Evolutionary conservation across 2,329 filamentous ascomycete species (phyloP).

Genomic region (Blumeria graminis): DNA sequence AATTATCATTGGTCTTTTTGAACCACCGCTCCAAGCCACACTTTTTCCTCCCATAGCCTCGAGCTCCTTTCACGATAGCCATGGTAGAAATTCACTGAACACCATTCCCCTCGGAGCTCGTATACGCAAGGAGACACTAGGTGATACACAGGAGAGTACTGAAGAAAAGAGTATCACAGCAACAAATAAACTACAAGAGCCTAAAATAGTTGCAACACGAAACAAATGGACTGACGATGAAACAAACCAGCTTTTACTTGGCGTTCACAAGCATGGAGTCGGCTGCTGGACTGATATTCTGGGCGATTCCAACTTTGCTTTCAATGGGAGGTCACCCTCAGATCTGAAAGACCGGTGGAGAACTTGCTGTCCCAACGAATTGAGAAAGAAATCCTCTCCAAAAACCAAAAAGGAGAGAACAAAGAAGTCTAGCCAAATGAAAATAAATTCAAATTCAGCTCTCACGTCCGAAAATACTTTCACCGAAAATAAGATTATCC

Average conservation of each 20-base stretch:
- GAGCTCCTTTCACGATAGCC: conserved; percentile 26
- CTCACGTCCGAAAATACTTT: conserved; percentile 14
- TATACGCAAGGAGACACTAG: conserved; percentile 3
- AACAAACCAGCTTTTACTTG: conserved; percentile 34
- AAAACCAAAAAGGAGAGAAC: background rate
- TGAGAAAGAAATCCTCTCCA: conserved; percentile 18
- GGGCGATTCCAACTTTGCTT: conserved; percentile 33
- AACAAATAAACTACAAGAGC: background rate
- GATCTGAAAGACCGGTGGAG: conserved; percentile 43
- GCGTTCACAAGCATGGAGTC: conserved; percentile 36
- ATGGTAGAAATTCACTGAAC: conserved; percentile 17
- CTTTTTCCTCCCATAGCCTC: conserved; percentile 40
- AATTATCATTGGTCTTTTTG: conserved; percentile 39
- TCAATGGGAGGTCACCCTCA: conserved; percentile 34
- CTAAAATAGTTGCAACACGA: conserved; percentile 17
- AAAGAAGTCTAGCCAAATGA: conserved; percentile 3
- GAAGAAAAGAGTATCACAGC: background rate
- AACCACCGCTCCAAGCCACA: conserved; percentile 31
- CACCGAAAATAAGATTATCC: conserved; percentile 28
- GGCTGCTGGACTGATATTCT: conserved; percentile 42
- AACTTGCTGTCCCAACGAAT: conserved; percentile 38
- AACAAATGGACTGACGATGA: conserved; percentile 42
- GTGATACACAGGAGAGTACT: background rate
- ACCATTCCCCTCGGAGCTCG: conserved; percentile 8
- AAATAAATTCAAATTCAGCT: conserved; percentile 22